These are phyloP conservation scores for Cercospora sojina DNA, from an alignment of 2,329 filamentous ascomycete species.

Conservation along the genomic window DNA sequence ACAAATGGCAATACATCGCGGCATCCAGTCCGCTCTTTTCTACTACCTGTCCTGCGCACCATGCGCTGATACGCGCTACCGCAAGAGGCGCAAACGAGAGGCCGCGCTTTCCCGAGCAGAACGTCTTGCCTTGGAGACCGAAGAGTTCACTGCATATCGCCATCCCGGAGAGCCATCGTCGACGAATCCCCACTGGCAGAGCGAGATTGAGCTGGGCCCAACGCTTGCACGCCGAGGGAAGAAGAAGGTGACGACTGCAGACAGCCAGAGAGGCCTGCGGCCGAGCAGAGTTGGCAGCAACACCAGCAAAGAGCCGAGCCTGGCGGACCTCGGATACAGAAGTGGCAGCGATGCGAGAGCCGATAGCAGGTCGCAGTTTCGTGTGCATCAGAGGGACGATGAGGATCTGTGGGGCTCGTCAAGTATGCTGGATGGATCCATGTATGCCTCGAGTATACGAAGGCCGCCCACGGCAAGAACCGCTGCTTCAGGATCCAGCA, in stretches of 20 bases:
- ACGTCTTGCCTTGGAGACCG: constrained; percentile 57
- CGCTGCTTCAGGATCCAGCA: constrained; percentile 29
- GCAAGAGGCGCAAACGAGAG: constrained; percentile 66
- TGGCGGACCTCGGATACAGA: constrained; percentile 27
- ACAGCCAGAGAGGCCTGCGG: constrained; percentile 19
- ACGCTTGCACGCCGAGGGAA: constrained; percentile 48
- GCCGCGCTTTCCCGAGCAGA: constrained; percentile 56
- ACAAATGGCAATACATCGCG: constrained; percentile 41
- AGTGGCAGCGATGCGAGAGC: constrained; percentile 30
- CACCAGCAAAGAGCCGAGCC: constrained; percentile 43
- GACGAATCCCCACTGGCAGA: constrained; percentile 84
- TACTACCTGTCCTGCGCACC: constrained; percentile 75
- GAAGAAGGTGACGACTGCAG: constrained; percentile 42
- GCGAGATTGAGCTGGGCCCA: constrained; percentile 82
- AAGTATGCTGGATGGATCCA: constrained; percentile 26
- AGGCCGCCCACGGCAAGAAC: constrained; percentile 39
- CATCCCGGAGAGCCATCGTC: constrained; percentile 75
- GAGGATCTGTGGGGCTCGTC: constrained; percentile 76
- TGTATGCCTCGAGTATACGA: constrained; percentile 32
- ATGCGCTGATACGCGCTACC: constrained; percentile 69
- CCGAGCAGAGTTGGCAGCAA: constrained; percentile 46
- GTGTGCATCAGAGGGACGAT: constrained; percentile 81
- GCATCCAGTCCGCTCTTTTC: constrained; percentile 73
- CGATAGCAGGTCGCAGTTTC: constrained; percentile 67
- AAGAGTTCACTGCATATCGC: constrained; percentile 66